A percentile compares a stretch with the other conserved stretches of the same genome.
phyloP scores from a whole-genome alignment of 306 rosid species.

The Medicago lupulina region DNA sequence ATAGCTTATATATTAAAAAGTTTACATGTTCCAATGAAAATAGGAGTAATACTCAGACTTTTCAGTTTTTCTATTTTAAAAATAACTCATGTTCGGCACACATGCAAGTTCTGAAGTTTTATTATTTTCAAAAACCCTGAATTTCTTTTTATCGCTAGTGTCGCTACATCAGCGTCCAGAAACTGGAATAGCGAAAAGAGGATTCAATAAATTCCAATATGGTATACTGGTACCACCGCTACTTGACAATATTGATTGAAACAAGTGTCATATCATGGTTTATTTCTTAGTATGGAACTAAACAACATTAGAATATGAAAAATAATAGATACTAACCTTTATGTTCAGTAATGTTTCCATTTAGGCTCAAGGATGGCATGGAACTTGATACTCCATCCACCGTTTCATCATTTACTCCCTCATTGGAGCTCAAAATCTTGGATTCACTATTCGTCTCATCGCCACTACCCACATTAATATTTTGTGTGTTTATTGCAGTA shows the following conservation, averaged over 20 bases:
- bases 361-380: conserved; percentile 51
- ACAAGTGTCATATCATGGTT: conserved; percentile 7
- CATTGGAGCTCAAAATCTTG: conserved; percentile 44
- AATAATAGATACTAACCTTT: conserved; percentile 55
- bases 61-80: no score
- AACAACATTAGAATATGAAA: conserved; percentile 26
- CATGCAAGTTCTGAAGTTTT: neutral
- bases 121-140: neutral
- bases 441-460: conserved; percentile 43
- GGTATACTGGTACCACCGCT: neutral
- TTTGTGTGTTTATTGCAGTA: conserved; percentile 46
- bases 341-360: conserved; percentile 47
- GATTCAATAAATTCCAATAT: neutral
- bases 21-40: no score
- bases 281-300: conserved; percentile 27
- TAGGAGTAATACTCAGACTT: neutral
- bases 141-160: neutral
- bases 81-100: neutral
- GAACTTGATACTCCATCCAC: conserved; percentile 54
- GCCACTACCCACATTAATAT: conserved; percentile 42
- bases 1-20: neutral
- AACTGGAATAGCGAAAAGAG: neutral
- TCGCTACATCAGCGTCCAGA: neutral
- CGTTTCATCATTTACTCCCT: conserved; percentile 47
- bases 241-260: conserved; percentile 4